Evolutionary conservation across 371 early-diverging fungal species (phyloP).

Genomic region (Syncephalis plumigaleata): DNA sequence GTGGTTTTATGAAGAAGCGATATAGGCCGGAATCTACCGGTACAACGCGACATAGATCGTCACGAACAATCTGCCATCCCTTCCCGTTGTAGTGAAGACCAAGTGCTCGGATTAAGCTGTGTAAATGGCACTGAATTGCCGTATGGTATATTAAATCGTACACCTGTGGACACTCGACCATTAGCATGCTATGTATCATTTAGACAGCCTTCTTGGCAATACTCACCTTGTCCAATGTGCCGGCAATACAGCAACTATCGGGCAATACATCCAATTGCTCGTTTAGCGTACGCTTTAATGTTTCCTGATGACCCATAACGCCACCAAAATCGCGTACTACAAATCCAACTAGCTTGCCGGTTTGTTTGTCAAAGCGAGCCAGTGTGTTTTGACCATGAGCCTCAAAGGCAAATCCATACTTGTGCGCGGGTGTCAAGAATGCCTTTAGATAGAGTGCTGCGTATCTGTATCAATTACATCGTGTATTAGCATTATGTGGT

Average conservation of each 20-base stretch:
- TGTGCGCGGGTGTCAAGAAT: slow-evolving; percentile 38
- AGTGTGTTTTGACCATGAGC: slow-evolving; percentile 53
- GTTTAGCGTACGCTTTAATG: slow-evolving; percentile 21
- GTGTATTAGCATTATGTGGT: too few relatives aligned
- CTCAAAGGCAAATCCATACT: slow-evolving; percentile 54
- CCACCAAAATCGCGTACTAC: slow-evolving; percentile 63
- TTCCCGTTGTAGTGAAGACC: slow-evolving; percentile 37
- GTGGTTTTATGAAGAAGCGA: slow-evolving; percentile 22
- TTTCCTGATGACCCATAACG: slow-evolving; percentile 35
- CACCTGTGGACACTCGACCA: slow-evolving; percentile 20
- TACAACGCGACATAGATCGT: slow-evolving; percentile 21
- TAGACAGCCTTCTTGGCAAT: too few relatives aligned
- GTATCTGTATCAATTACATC: slow-evolving; percentile 6
- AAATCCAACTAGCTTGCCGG: slow-evolving; percentile 41
- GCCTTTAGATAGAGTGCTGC: slow-evolving; percentile 28
- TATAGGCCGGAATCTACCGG: slow-evolving; percentile 22
- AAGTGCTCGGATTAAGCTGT: slow-evolving; percentile 46
- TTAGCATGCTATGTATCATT: slow-evolving; percentile 26
- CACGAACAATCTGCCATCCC: slow-evolving; percentile 43
- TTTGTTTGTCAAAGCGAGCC: slow-evolving; percentile 31
- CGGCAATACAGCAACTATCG: background rate
- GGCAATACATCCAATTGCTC: slow-evolving; percentile 21
- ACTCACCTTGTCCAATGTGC: slow-evolving; percentile 26
- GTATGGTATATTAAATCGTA: slow-evolving; percentile 29
- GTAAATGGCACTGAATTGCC: slow-evolving; percentile 42